Evolutionary conservation across 2,329 filamentous ascomycete species (phyloP), one percentile per base, ranked within the genome.

Genomic region (Hypoxylon sp.): DNA sequence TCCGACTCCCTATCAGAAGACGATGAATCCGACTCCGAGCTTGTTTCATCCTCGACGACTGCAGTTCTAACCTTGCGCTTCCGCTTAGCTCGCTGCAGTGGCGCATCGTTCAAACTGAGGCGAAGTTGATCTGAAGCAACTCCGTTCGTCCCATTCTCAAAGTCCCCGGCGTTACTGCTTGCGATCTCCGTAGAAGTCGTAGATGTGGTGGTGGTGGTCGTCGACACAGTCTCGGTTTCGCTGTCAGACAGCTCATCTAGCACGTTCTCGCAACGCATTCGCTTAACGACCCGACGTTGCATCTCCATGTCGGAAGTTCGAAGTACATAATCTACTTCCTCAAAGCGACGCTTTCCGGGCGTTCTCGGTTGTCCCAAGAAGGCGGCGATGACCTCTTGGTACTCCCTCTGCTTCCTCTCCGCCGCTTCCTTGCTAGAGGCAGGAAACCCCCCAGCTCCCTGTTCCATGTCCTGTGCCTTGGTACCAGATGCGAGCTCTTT

Each of bases 401-500:
- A 88, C 69, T 85, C 79, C 69, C 83, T 79, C 71, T 85, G 82
- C 70, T 82, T 84, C 69, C 79, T 79, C 66, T 84, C 80, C 7
- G 73, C 71, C 65, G 79, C 75, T 62, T 82, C 78, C 63, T 81
- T 78, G 5, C 30, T 57, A 34, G 82, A 78, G 39, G 81, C 79
- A 6, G 84, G 77, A 72, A 87, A 87, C 4, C 73, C 84, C 28
- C 76, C 77, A 22, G 75, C 71, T 24, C 82, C 82, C 46, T 80
- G 77, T 55, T 84, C 81, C 73, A 85, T 82, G 70, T 89, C 84
- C 69, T 83, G 82, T 56, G 83, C 80, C 68, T 88, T 82, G 51
- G 89, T 78, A 53, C 88, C 84, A 62, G 87, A 80, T 22, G 92
- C 92, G 57, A 85, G 82, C 71, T 92, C 84, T 39, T 84, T 83